phyloP scores from a whole-genome alignment of 768 basidiomycete genomes.

The Auricularia auricula-judae region DNA sequence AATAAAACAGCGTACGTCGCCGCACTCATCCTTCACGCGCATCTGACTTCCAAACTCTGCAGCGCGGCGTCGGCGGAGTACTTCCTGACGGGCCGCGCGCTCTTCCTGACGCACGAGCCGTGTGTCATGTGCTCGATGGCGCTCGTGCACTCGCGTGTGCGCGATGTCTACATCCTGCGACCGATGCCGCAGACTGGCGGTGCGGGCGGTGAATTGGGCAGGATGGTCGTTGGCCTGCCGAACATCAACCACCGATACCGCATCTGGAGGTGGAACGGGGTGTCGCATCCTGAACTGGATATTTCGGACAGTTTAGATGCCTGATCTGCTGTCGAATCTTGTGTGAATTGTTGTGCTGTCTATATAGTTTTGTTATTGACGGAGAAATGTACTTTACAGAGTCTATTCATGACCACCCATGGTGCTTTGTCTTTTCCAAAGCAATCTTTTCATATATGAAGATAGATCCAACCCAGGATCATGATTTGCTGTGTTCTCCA shows the following conservation, averaged over 20 bases:
- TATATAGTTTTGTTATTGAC: too few relatives aligned
- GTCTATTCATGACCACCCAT: too few relatives aligned
- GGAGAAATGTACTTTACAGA: too few relatives aligned
- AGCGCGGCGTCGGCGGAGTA: conserved; percentile 41
- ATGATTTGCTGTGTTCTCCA: too few relatives aligned
- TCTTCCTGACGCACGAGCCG: conserved; percentile 93
- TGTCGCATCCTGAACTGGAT: too few relatives aligned
- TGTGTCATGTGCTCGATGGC: conserved; percentile 99
- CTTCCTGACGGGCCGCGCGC: conserved; percentile 69
- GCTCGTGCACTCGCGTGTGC: conserved; percentile 86
- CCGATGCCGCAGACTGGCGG: conserved; percentile 33
- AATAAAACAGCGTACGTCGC: background rate
- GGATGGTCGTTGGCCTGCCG: conserved; percentile 15
- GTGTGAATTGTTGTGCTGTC: too few relatives aligned
- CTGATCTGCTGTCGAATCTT: too few relatives aligned
- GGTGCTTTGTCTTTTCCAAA: too few relatives aligned
- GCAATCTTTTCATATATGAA: too few relatives aligned
- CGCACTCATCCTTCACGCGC: too few relatives aligned
- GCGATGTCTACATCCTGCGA: conserved; percentile 47
- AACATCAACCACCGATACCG: conserved; percentile 77
- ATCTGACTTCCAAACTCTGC: background rate
- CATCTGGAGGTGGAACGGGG: conserved; percentile 48
- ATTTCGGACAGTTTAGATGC: too few relatives aligned
- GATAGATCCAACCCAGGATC: too few relatives aligned
- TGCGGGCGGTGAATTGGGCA: conserved; percentile 62